A percentile compares a stretch with the other conserved stretches of the same genome.
These are phyloP conservation scores for Ustilago curta DNA, from an alignment of 1,284 basidiomycete species.

Conservation along the genomic window DNA sequence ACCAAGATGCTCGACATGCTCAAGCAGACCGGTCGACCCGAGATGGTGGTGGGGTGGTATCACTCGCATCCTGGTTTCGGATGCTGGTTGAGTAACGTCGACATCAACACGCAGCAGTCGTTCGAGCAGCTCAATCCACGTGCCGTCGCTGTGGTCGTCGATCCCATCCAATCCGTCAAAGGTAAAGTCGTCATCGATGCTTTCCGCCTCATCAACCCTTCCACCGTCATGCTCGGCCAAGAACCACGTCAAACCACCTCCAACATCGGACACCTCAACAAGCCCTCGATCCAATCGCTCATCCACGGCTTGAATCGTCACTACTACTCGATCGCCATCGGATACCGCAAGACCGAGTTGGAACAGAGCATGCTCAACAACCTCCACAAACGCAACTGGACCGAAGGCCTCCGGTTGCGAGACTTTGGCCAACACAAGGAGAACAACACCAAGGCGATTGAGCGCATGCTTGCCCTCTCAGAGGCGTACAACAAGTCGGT, in stretches of 20 bases:
- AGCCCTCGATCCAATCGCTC: conserved; percentile 90
- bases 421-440: conserved; percentile 68
- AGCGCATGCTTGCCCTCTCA: conserved; percentile 64
- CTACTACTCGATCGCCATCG: conserved; percentile 69
- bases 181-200: conserved; percentile 93
- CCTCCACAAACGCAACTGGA: conserved; percentile 68
- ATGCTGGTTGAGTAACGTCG: conserved; percentile 98
- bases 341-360: conserved; percentile 68
- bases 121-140: conserved; percentile 95
- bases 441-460: conserved; percentile 65
- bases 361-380: conserved; percentile 69
- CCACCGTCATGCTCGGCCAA: conserved; percentile 76
- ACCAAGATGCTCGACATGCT: conserved; percentile 99
- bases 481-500: conserved; percentile 69
- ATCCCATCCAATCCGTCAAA: conserved; percentile 99
- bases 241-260: conserved; percentile 97
- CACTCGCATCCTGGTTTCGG: conserved; percentile 99
- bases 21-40: conserved; percentile 97
- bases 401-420: conserved; percentile 64
- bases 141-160: conserved; percentile 96
- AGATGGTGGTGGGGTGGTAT: conserved; percentile 99
- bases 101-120: conserved; percentile 99
- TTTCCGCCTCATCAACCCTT: conserved; percentile 77
- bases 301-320: conserved; percentile 69
- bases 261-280: conserved; percentile 98